These are phyloP conservation scores for Trebouxia sp. DNA, from an alignment of 139 green algal species.

Conservation along the genomic window DNA sequence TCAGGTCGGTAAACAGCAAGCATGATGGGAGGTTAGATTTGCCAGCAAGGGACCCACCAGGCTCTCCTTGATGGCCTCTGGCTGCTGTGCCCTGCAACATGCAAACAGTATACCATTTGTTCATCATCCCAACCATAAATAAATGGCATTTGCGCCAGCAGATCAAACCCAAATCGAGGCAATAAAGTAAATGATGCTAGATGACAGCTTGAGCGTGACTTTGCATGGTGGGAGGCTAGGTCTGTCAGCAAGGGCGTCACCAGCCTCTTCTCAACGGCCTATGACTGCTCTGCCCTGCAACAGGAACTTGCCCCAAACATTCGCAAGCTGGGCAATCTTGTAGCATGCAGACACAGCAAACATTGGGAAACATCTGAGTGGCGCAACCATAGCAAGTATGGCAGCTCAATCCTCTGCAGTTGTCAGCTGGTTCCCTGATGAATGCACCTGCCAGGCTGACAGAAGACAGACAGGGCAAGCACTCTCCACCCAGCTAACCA, in stretches of 20 bases:
- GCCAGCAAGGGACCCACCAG: constrained; percentile 64
- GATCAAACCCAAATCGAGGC: not conserved
- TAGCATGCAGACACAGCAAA: no score
- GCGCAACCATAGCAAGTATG: not conserved
- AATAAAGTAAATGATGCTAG: not conserved
- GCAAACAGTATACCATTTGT: not conserved
- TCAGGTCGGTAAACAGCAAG: constrained; percentile 90
- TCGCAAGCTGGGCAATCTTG: no score
- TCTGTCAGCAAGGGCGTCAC: no score
- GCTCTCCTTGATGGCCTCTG: constrained; percentile 75
- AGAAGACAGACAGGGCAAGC: no score
- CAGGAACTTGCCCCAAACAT: no score
- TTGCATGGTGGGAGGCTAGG: no score
- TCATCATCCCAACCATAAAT: not conserved
- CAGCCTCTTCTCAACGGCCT: no score
- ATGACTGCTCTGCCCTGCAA: not conserved
- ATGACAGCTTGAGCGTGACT: not conserved
- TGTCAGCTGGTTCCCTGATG: constrained; percentile 45
- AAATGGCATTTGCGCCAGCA: not conserved
- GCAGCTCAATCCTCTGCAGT: constrained; percentile 47
- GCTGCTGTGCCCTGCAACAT: constrained; percentile 51
- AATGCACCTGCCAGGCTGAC: constrained; percentile 24
- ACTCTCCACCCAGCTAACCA: no score
- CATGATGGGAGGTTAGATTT: constrained; percentile 89
- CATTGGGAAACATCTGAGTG: constrained; percentile 7